These are phyloP conservation scores for Alternaria incomplexa DNA, from an alignment of 2,329 filamentous ascomycete genomes.

Conservation along the genomic window DNA sequence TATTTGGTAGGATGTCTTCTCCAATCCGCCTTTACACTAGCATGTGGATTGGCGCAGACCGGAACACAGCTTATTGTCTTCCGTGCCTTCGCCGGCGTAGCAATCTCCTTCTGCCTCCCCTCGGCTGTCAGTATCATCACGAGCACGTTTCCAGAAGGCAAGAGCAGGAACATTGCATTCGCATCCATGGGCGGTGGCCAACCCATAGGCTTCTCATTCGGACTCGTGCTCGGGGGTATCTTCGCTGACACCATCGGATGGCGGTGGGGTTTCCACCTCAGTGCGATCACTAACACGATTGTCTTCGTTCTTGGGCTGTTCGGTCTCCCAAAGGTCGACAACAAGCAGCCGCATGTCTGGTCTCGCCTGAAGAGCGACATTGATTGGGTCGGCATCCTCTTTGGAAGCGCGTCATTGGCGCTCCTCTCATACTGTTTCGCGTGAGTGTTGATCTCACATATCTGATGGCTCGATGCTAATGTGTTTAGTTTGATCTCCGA, in stretches of 20 bases:
- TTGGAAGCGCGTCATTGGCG: constrained; percentile 56
- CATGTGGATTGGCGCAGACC: constrained; percentile 49
- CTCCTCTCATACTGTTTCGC: constrained; percentile 62
- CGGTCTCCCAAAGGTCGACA: constrained; percentile 42
- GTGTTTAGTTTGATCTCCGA: not conserved
- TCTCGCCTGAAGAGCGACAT: constrained; percentile 52
- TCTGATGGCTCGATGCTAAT: constrained; percentile 43
- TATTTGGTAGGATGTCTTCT: constrained; percentile 56
- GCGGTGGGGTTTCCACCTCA: constrained; percentile 59
- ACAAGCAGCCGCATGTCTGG: constrained; percentile 34
- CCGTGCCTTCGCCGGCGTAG: constrained; percentile 55
- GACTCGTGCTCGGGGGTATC: constrained; percentile 59
- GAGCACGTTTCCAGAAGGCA: constrained; percentile 54
- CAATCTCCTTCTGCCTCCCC: constrained; percentile 57
- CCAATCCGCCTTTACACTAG: constrained; percentile 54
- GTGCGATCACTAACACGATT: constrained; percentile 52
- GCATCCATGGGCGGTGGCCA: constrained; percentile 58
- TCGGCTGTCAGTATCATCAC: constrained; percentile 59
- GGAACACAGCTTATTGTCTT: constrained; percentile 55
- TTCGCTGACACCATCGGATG: constrained; percentile 58
- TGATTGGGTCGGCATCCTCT: constrained; percentile 60
- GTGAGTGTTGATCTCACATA: constrained; percentile 47
- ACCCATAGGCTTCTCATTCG: constrained; percentile 59
- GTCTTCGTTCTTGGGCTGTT: constrained; percentile 50
- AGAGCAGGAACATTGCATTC: constrained; percentile 59